Evolutionary conservation across 2,329 filamentous ascomycete genomes (phyloP).

Genomic region (Blastomyces gilchristii): DNA sequence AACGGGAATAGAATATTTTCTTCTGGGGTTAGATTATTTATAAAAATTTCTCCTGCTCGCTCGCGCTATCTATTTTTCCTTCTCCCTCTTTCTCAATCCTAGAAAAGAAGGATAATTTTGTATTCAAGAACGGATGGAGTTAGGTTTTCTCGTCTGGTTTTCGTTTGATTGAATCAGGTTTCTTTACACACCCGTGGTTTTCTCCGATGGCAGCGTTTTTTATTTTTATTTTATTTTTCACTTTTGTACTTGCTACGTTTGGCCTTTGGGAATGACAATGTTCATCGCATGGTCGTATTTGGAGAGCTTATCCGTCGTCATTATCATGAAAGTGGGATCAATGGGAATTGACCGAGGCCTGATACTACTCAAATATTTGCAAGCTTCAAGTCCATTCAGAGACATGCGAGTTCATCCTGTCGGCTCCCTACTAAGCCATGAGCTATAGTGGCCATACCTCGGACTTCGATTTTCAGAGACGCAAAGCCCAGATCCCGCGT

Average conservation of each 20-base stretch:
- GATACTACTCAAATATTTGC: too few relatives aligned
- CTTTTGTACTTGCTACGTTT: background rate
- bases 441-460: background rate
- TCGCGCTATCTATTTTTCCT: background rate
- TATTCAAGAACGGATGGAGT: background rate
- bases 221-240: too few relatives aligned
- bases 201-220: background rate
- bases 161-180: background rate
- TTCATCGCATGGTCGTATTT: background rate
- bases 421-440: background rate
- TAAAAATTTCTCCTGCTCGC: background rate
- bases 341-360: too few relatives aligned
- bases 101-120: background rate
- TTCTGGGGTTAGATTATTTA: background rate
- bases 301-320: background rate
- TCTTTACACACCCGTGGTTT: background rate
- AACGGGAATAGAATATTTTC: constrained; percentile 58
- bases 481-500: background rate
- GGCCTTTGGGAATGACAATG: background rate
- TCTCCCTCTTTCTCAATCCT: constrained; percentile 2
- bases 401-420: background rate
- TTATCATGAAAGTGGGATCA: background rate
- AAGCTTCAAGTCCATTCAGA: background rate
- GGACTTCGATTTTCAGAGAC: background rate
- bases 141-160: background rate